Percentiles rank a stretch among this genome's conserved stretches.
Evolutionary conservation across 2,329 filamentous ascomycete genomes (phyloP).

Genomic region (Ploettnerulaceae sp.): DNA sequence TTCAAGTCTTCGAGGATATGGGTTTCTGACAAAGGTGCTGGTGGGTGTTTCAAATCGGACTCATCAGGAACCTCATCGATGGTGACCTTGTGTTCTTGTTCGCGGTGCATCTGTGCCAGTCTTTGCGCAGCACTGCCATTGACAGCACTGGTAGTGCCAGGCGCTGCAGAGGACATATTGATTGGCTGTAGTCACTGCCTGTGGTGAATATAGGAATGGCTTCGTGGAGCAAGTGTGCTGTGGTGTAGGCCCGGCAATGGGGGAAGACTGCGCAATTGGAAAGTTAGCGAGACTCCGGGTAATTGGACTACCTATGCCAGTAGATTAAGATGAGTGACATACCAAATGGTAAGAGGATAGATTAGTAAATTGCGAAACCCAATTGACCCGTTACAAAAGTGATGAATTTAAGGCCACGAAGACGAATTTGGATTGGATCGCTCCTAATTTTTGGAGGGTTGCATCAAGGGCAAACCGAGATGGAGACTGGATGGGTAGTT

Average conservation of each 20-base stretch:
- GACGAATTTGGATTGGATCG: constrained; percentile 19
- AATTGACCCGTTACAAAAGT: constrained; percentile 12
- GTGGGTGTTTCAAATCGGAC: constrained; percentile 62
- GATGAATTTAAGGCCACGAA: constrained; percentile 29
- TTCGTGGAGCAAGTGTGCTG: constrained; percentile 5
- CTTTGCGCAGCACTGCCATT: constrained; percentile 41
- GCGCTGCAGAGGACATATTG: constrained; percentile 31
- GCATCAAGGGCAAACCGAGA: constrained; percentile 26
- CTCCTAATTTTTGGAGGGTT: constrained; percentile 22
- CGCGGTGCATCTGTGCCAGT: constrained; percentile 62
- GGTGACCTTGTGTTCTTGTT: constrained; percentile 55
- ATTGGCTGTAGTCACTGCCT: neutral
- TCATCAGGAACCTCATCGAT: constrained; percentile 81
- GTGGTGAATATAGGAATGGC: neutral
- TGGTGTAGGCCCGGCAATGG: neutral
- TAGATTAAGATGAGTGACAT: constrained; percentile 7
- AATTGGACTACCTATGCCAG: neutral
- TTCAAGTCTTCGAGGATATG: constrained; percentile 33
- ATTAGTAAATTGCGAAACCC: constrained; percentile 13
- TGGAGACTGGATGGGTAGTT: constrained; percentile 9
- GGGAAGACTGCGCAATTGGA: constrained; percentile 4
- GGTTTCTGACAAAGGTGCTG: constrained; percentile 41
- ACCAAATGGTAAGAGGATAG: constrained; percentile 15
- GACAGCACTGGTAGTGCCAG: constrained; percentile 23
- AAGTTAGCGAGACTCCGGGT: constrained; percentile 5